Base-by-base conservation (phyloP, 331 rosid species). In the Pyrus hybrid region DNA sequence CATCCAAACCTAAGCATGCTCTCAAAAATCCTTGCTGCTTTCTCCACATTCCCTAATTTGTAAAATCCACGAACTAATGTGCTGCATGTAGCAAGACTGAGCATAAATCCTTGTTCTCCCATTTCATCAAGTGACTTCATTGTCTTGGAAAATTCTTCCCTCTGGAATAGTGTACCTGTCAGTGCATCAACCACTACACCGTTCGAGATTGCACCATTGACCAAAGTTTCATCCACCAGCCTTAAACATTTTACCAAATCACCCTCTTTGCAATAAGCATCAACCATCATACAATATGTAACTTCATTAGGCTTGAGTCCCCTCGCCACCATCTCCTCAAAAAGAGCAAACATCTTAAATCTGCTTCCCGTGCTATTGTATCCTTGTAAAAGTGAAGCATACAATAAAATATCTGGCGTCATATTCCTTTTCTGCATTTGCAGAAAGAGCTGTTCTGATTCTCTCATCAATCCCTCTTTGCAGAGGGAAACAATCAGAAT, bases 391-490 rank as follows among this genome's bases (percentile, higher is more conserved):
- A 88, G 83, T 5, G 88, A 81, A 14, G 83, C 67, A 68, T 83
- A 88, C 17, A 84, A 82, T 66, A 70, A 32, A 13, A 74, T 13
- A 64, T 41, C 78, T n/a, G 88, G 88, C 43, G 8, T 35, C 60
- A 85, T 35, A 79, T 76, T 74, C 71, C 57, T 78, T 5, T 29
- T 64, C 79, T 61, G 83, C 92, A 86, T 88, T 76, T 86, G 88
- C 61, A 78, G 37, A 80, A 88, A 83, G 65, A 86, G 90, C 76
- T 72, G 74, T 33, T 80, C 84, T 47, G 90, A 85, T 72, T 82
- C 87, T 76, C 49, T 74, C 78, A 86, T 76, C 69, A 79, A 69
- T 7, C 73, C 80, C 63, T 45, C 81, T 73, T 79, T 80, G 70
- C 87, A 75, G 37, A 84, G 82, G 17, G 33, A 72, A 76, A 64